A percentile compares a stretch with the other conserved stretches of the same genome.
Evolutionary conservation across 2,329 filamentous ascomycete species (phyloP).

Genomic region (Aspergillus pseudoviridinutans): DNA sequence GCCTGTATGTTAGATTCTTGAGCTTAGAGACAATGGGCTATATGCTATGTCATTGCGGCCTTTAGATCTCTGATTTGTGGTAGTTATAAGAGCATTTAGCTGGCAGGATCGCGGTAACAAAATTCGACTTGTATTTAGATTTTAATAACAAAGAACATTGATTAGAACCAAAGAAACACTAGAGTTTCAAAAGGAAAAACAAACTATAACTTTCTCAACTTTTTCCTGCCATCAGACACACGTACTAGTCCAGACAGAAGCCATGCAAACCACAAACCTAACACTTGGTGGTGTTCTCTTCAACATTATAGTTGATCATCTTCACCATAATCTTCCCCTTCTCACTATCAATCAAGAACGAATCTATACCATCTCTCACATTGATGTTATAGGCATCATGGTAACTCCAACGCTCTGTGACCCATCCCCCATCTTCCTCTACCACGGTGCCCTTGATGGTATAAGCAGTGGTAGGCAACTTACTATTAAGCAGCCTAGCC

Average conservation of each 20-base stretch:
- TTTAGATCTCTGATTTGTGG: not conserved
- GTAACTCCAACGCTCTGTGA: slow-evolving; percentile 9
- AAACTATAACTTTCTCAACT: too few relatives aligned
- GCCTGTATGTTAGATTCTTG: not conserved
- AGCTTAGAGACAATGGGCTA: not conserved
- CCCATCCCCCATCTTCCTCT: slow-evolving; percentile 1
- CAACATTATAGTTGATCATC: slow-evolving; percentile 8
- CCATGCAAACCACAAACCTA: too few relatives aligned
- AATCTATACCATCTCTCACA: slow-evolving; percentile 7
- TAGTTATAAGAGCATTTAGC: not conserved
- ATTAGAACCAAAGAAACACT: too few relatives aligned
- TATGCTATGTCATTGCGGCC: not conserved
- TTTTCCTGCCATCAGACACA: too few relatives aligned
- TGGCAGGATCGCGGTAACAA: too few relatives aligned
- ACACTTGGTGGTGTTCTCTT: too few relatives aligned
- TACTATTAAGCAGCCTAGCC: slow-evolving; percentile 4
- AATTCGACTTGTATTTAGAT: too few relatives aligned
- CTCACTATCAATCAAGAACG: slow-evolving; percentile 4
- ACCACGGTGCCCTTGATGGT: slow-evolving; percentile 5
- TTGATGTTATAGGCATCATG: not conserved
- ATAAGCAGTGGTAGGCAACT: slow-evolving; percentile 6
- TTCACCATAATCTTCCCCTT: slow-evolving; percentile 5
- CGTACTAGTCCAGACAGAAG: too few relatives aligned
- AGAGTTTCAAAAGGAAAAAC: too few relatives aligned
- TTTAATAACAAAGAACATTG: too few relatives aligned